Percentiles rank a stretch among this genome's conserved stretches.
phyloP scores from a whole-genome alignment of 2,329 filamentous ascomycete species.

The Aspergillus felis region DNA sequence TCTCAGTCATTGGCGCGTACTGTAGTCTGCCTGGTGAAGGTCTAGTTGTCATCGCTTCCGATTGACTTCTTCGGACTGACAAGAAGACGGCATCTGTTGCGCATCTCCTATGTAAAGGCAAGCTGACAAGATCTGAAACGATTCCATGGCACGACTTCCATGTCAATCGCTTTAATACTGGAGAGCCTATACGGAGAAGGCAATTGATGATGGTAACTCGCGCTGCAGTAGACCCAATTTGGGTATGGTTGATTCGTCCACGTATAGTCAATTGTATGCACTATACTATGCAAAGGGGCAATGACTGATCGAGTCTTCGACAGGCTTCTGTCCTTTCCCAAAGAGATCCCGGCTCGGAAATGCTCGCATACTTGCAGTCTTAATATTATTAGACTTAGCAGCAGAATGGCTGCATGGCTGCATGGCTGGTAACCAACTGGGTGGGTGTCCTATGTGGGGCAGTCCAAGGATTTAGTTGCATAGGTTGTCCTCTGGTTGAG shows the following conservation, averaged over 20 bases:
- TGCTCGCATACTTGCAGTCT: not conserved
- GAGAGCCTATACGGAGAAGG: too few relatives aligned
- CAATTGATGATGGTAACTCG: too few relatives aligned
- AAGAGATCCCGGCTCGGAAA: not conserved
- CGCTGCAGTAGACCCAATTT: too few relatives aligned
- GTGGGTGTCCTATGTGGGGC: conserved; percentile 21
- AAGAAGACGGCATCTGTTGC: too few relatives aligned
- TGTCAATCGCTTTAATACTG: too few relatives aligned
- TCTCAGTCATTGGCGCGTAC: too few relatives aligned
- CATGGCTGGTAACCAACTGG: conserved; percentile 10
- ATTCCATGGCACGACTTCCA: too few relatives aligned
- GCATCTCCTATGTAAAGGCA: too few relatives aligned
- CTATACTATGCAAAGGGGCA: not conserved
- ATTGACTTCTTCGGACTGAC: too few relatives aligned
- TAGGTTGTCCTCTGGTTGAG: conserved; percentile 14
- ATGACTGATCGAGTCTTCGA: not conserved
- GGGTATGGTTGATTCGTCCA: too few relatives aligned
- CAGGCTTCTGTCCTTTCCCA: not conserved
- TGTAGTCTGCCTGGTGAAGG: not conserved
- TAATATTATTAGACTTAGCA: not conserved
- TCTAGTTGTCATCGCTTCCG: too few relatives aligned
- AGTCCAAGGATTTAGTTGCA: conserved; percentile 26
- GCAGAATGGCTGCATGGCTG: not conserved
- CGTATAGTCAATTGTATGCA: not conserved
- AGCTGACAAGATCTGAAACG: too few relatives aligned